A percentile compares a stretch with the other conserved stretches of the same genome.
Conservation (phyloP, 164 flowering plant species). For the Vitis amurensis region DNA sequence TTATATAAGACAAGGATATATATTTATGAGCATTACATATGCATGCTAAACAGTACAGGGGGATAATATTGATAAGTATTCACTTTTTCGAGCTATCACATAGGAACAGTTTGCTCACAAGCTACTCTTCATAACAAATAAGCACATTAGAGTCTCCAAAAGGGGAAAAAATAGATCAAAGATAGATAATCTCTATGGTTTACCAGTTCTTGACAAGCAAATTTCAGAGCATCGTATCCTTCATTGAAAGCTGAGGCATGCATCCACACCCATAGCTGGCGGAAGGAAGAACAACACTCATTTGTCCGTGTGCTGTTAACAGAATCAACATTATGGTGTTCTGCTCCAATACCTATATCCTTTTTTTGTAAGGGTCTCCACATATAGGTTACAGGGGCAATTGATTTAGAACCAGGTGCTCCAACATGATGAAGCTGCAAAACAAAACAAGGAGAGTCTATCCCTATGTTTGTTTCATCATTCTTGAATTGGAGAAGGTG, state of each 20-base stretch:
- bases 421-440: constrained; percentile 80
- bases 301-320: constrained; percentile 5
- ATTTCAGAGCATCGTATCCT: constrained; percentile 60
- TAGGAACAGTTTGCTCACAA: too few species aligned
- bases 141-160: too few species aligned
- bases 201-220: constrained; percentile 71
- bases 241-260: constrained; percentile 77
- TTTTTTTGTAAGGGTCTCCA: constrained; percentile 57
- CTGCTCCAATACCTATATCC: constrained; percentile 13
- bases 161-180: background rate
- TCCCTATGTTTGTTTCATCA: background rate
- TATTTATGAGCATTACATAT: too few species aligned
- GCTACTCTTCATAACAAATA: too few species aligned
- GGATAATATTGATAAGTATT: too few species aligned
- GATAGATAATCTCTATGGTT: background rate
- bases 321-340: constrained; percentile 11
- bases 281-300: constrained; percentile 24
- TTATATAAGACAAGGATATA: too few species aligned
- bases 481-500: background rate
- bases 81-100: too few species aligned
- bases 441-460: background rate
- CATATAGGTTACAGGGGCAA: constrained; percentile 89
- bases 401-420: constrained; percentile 38
- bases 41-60: too few species aligned
- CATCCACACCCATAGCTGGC: constrained; percentile 85